These are phyloP conservation scores for Lecanoromycetidae sp. DNA, from an alignment of 2,329 filamentous ascomycete species.

Conservation along the genomic window DNA sequence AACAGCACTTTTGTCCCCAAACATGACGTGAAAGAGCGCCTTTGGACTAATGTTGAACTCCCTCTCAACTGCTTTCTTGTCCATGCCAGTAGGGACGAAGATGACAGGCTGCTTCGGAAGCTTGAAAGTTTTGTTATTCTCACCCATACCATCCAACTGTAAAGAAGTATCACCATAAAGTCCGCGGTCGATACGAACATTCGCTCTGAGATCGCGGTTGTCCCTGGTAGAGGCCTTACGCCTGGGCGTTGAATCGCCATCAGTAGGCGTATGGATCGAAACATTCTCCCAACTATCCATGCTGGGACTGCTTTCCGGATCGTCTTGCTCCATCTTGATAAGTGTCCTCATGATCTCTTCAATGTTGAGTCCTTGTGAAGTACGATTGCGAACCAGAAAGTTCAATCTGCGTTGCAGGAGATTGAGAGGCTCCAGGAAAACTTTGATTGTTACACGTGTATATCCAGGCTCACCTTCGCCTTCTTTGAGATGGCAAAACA, in stretches of 20 bases:
- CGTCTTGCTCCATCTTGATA: constrained; percentile 58
- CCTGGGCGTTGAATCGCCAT: constrained; percentile 41
- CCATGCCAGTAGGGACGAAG: constrained; percentile 75
- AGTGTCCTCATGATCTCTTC: constrained; percentile 60
- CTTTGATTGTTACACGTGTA: constrained; percentile 73
- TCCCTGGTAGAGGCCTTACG: constrained; percentile 28
- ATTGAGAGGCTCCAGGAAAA: constrained; percentile 76
- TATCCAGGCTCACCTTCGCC: constrained; percentile 47
- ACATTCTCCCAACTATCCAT: constrained; percentile 88
- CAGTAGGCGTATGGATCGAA: constrained; percentile 46
- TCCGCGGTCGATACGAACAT: constrained; percentile 51
- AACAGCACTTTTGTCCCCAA: constrained; percentile 89
- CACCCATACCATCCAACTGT: constrained; percentile 27
- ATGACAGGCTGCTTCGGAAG: constrained; percentile 68
- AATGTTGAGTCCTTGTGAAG: constrained; percentile 57
- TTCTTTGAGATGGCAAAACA: constrained; percentile 69
- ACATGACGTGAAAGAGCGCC: constrained; percentile 88
- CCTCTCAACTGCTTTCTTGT: constrained; percentile 60
- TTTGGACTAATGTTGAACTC: constrained; percentile 88
- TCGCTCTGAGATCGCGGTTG: constrained; percentile 42
- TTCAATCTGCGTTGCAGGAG: constrained; percentile 76
- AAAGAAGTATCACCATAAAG: constrained; percentile 33
- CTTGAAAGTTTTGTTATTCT: constrained; percentile 59
- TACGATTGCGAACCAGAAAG: constrained; percentile 68
- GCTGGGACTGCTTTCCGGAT: constrained; percentile 53